Base-by-base conservation (phyloP, 176 grass and related monocot species). In the Carex littledalei region DNA sequence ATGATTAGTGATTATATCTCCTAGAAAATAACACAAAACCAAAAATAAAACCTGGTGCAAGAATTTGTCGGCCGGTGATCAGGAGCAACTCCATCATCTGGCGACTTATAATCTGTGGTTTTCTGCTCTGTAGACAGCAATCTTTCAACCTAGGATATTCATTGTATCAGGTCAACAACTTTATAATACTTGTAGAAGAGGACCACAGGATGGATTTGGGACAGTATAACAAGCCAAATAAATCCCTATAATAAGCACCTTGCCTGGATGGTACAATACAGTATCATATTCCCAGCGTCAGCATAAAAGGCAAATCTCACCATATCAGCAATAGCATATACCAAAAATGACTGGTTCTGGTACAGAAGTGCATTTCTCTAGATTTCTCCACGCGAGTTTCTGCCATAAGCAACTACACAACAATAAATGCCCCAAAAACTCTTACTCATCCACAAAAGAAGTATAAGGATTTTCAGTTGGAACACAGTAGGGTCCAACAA, bases 51-150 rank as follows among this genome's bases (percentile, higher is more conserved):
- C 96, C 96, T 99, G 86, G 86, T 92, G 81, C 96, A 99, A 85
- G 96, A 90, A 91, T 92, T 99, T 32, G 96, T 99, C 59, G 96
- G 90, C 54, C 96, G 96, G 72, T 99, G 96, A 89, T 99, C 96
- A 79, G 96, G 96, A 89, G 81, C 78, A 85, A 83, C 85, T 89
- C 96, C 96, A 87, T 99, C 96, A 89, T 99, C 96, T 57, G 93
- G 96, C 39, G 93, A 89, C 14, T 88, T 88, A 85, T 99, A 99
- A 90, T 99, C 96, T 63, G 91, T 94, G 52, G 91, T 57, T 86
- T 99, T 99, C 87, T 98, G 95, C 87, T 98, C 95, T 35, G 89
- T 90, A 87, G 91, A 98, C 52, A 98, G 89, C 83, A 98, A 89
- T 86, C 95, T 92, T 85, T 98, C 95, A 52, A 98, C 95, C 95